Conservation (phyloP, 2,329 filamentous ascomycete genomes). For the Hypocrella siamensis region DNA sequence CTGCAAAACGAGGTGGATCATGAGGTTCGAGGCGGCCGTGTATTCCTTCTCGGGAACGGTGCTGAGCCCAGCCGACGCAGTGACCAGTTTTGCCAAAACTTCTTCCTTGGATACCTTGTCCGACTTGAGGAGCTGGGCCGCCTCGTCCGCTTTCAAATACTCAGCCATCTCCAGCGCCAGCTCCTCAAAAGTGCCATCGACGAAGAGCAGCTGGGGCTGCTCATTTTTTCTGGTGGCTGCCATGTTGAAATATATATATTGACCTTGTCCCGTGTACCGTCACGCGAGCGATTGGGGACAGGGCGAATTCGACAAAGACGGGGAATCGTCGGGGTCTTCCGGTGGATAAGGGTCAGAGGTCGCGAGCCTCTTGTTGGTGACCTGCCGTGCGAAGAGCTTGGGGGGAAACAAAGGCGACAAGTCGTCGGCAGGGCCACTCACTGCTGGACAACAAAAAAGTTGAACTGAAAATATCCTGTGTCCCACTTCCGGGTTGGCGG, state of each 20-base stretch:
- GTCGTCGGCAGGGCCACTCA: too few relatives aligned
- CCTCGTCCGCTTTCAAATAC: slow-evolving; percentile 74
- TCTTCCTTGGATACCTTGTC: slow-evolving; percentile 59
- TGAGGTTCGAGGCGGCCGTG: slow-evolving; percentile 88
- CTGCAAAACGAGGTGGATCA: slow-evolving; percentile 83
- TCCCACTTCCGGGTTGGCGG: too few relatives aligned
- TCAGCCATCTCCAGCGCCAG: slow-evolving; percentile 88
- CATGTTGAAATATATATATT: slow-evolving; percentile 8
- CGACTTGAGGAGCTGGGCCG: slow-evolving; percentile 58
- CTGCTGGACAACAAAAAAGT: too few relatives aligned
- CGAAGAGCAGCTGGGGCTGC: slow-evolving; percentile 48
- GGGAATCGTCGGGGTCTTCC: too few relatives aligned
- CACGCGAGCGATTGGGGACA: too few relatives aligned
- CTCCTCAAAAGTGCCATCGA: slow-evolving; percentile 91
- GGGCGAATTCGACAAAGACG: too few relatives aligned
- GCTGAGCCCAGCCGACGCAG: slow-evolving; percentile 63
- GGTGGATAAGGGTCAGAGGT: too few relatives aligned
- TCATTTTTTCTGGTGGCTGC: slow-evolving; percentile 21
- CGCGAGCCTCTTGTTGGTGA: too few relatives aligned
- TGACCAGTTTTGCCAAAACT: slow-evolving; percentile 76
- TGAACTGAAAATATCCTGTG: too few relatives aligned
- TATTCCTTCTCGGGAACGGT: slow-evolving; percentile 91
- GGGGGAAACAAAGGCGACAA: too few relatives aligned
- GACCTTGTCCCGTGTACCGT: background rate
- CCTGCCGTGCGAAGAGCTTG: too few relatives aligned